Evolutionary conservation across 1,139 yeast genomes (phyloP).

Genomic region (Eremothecium cymbalariae): DNA sequence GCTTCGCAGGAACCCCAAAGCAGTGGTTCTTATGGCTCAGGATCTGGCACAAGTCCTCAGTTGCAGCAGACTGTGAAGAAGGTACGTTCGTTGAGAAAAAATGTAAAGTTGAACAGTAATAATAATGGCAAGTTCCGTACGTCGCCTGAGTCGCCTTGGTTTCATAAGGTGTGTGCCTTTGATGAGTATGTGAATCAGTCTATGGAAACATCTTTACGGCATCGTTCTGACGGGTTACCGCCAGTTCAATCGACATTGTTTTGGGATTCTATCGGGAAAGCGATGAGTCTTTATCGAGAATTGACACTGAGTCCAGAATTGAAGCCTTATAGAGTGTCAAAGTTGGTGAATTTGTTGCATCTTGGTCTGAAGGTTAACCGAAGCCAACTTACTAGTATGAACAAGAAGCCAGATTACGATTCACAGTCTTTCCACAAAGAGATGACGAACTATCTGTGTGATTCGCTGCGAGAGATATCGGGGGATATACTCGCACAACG

Average conservation of each 20-base stretch:
- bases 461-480: conserved; percentile 42
- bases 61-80: conserved; percentile 18
- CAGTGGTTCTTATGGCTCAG: not conserved
- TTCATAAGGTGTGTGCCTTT: conserved; percentile 37
- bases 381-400: conserved; percentile 41
- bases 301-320: conserved; percentile 39
- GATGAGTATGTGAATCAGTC: conserved; percentile 41
- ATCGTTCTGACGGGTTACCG: conserved; percentile 13
- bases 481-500: conserved; percentile 38
- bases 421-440: conserved; percentile 44
- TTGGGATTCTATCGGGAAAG: conserved; percentile 41
- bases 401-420: conserved; percentile 48
- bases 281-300: conserved; percentile 41
- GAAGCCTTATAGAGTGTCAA: conserved; percentile 38
- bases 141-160: conserved; percentile 36
- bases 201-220: conserved; percentile 23
- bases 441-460: conserved; percentile 39
- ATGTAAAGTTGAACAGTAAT: conserved; percentile 19
- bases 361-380: conserved; percentile 46
- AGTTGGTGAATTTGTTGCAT: conserved; percentile 41
- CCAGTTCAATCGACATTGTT: conserved; percentile 30
- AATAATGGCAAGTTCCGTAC: conserved; percentile 21
- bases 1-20: conserved; percentile 11
- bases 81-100: conserved; percentile 18
- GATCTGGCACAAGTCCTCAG: conserved; percentile 5